These are phyloP conservation scores for Rhizoctonia solani DNA, from an alignment of 1,284 basidiomycete genomes.

Conservation along the genomic window DNA sequence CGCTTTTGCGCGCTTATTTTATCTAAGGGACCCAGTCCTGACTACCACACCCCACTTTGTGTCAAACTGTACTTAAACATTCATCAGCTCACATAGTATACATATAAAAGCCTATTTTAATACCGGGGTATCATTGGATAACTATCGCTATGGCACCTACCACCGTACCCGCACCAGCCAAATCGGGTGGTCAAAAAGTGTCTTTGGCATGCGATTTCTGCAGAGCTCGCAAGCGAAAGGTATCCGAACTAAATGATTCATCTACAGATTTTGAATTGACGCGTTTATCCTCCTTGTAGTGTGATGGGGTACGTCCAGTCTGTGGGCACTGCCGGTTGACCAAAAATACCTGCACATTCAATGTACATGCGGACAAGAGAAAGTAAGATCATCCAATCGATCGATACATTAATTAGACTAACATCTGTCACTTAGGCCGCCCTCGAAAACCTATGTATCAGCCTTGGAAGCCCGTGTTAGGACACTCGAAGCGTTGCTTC, in stretches of 20 bases:
- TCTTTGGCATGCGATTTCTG: conserved; percentile 32
- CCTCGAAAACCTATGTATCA: conserved; percentile 27
- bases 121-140: no score
- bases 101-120: no score
- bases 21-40: no score
- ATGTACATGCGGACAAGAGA: conserved; percentile 30
- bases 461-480: conserved; percentile 21
- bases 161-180: conserved; percentile 1
- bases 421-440: neutral
- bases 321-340: conserved; percentile 27
- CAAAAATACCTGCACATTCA: conserved; percentile 27
- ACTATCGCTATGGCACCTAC: conserved; percentile 17
- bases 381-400: conserved; percentile 2
- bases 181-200: conserved; percentile 18
- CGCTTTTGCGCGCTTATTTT: no score
- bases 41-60: no score
- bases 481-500: conserved; percentile 25
- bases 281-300: no score
- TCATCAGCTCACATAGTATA: no score
- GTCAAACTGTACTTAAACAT: no score
- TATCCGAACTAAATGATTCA: neutral
- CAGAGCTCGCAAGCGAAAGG: conserved; percentile 29
- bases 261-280: neutral
- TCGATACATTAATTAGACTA: neutral
- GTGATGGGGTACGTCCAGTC: conserved; percentile 25